A percentile compares a stretch with the other conserved stretches of the same genome.
These are phyloP conservation scores for Lecanosticta acicola DNA, from an alignment of 2,329 filamentous ascomycete genomes.

Conservation along the genomic window DNA sequence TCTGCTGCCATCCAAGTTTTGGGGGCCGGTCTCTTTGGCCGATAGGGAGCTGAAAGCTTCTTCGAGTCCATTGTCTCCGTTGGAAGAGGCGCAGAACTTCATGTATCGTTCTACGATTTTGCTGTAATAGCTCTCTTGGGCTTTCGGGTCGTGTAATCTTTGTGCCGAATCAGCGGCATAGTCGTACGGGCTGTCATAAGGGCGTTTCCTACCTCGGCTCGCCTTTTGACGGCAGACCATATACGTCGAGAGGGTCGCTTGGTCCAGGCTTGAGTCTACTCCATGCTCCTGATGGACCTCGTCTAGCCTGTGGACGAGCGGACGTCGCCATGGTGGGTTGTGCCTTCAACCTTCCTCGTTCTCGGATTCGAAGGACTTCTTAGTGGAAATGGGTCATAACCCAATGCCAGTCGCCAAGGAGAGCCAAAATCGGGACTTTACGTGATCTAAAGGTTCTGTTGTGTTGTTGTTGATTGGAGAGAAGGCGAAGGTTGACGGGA, in stretches of 20 bases:
- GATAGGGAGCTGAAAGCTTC: slow-evolving; percentile 65
- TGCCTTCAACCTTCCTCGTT: not conserved
- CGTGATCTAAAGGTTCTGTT: no score
- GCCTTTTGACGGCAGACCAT: slow-evolving; percentile 85
- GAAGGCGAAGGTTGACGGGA: no score
- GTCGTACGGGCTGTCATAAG: not conserved
- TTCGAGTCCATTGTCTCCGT: slow-evolving; percentile 63
- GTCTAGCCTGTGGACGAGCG: slow-evolving; percentile 26
- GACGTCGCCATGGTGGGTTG: slow-evolving; percentile 20
- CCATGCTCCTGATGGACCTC: slow-evolving; percentile 54
- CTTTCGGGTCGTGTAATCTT: slow-evolving; percentile 58
- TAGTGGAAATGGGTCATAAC: no score
- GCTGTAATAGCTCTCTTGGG: slow-evolving; percentile 79
- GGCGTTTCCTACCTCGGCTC: slow-evolving; percentile 65
- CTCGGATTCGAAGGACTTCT: no score
- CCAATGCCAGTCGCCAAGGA: no score
- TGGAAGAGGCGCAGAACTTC: slow-evolving; percentile 73
- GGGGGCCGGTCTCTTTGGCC: slow-evolving; percentile 22
- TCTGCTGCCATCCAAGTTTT: slow-evolving; percentile 3
- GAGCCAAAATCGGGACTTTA: no score
- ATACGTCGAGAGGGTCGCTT: slow-evolving; percentile 69
- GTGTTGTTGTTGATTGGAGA: no score
- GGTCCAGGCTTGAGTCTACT: slow-evolving; percentile 67
- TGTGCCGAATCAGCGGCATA: slow-evolving; percentile 9
- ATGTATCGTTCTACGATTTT: slow-evolving; percentile 86